Base-by-base conservation (phyloP, 306 rosid genomes). In the Citrullus amarus region DNA sequence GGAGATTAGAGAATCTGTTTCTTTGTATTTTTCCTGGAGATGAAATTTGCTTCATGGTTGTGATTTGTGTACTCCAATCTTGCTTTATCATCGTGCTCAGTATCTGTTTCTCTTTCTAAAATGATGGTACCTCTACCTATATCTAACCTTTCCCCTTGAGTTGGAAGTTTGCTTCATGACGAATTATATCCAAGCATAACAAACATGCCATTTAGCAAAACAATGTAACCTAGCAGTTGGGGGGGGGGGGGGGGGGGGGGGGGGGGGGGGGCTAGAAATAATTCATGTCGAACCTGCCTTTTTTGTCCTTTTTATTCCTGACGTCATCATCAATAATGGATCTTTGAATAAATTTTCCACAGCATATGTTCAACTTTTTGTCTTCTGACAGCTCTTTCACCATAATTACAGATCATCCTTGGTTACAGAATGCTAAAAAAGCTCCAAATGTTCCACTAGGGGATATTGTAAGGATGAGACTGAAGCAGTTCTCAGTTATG, bases 361-460 rank as follows among this genome's bases (percentile, higher is more conserved):
- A 71, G 57, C 77, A 14, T 7, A 43, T 2, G 9, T 53, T 73
- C 57, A 15, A 14, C 6, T 16, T 73, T 15, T 73, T 73, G 41
- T 32, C 78, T 32, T 73, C 78, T 73, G 34, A 73, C 43, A 18
- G 59, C 53, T 82, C 44, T 61, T 39, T 78, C 77, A 80, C 82
- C 83, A 76, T 59, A 46, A 44, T 81, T 65, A 65, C 90, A 96
- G 99, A 92, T 77, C 99, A 96, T 90, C 81, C 99, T 57, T 96
- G 99, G 99, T 85, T 96, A 75, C 99, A 91, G 66, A 96, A 92
- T 84, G 93, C 98, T 25, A 92, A 96, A 86, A 96, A 91, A 87
- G 96, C 97, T 81, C 86, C 99, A 36, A 92, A 96, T 78, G 97
- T 96, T 82, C 99, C 99, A 30, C 86, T 96, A 18, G 97, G 97